Evolutionary conservation across 164 flowering plant genomes (phyloP), one percentile per base, ranked within the genome.

Genomic region (Tinospora cordifolia): DNA sequence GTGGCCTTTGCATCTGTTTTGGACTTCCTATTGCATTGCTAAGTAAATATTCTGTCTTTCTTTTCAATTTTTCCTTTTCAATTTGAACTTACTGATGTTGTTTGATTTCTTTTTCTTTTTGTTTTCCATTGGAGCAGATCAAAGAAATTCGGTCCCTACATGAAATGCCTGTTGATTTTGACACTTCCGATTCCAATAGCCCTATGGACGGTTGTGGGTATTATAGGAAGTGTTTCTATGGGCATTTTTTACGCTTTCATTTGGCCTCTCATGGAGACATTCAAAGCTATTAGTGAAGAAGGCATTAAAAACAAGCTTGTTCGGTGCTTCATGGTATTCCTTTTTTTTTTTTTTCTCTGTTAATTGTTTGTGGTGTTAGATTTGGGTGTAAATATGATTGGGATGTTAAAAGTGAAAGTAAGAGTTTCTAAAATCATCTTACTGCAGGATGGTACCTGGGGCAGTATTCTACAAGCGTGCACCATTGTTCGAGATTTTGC

Each of bases 11-110:
- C 76, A 78, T 67, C 59, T 66, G 12, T 5, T 73, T 64, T 78
- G 81, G 78, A 75, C 81, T 63, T 72, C 63, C 49, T 75, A 78
- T 54, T 78, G 81, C 73, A 63, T 78, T 59, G 76, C 67, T 25
- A 74, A 59, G 80, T 78, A 72, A 59, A 70, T 25, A 46, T 69
- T 24, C 44, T 30, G 36, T 8, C 14, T 0, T 70, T 11, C 62
- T 10, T 26, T 3, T 0, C 0, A 51, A 36, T 10, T 12, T 13
- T 15, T 46, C 27, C 8, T 24, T 62, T 40, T 44, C 17, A 2
- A 34, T 68, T 14, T 59, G 36, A 8, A 25, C 24, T 2, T 47
- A n/a, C n/a, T n/a, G n/a, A n/a, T 11, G 30, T 44, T 15, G 15
- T 14, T 57, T 24, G 8, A 3, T 15, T 65, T 47, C 5, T 54